Percentiles rank a stretch among this genome's conserved stretches.
phyloP scores from a whole-genome alignment of 805 yeast genomes.

The Komagataella pastoris region DNA sequence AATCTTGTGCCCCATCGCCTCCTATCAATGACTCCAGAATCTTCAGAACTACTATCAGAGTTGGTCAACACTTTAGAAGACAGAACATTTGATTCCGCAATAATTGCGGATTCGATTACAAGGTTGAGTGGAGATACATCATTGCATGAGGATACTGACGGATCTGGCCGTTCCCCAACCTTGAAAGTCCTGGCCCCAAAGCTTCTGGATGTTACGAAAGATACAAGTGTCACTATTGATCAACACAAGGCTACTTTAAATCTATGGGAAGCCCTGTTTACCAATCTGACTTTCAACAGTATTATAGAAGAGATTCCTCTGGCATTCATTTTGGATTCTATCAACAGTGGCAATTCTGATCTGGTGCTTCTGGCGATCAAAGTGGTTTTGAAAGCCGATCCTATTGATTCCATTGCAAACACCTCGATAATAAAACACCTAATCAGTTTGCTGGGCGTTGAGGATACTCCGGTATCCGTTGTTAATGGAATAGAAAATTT shows the following conservation, averaged over 20 bases:
- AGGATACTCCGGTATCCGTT: conserved; percentile 9
- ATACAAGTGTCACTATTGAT: neutral
- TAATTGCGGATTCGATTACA: neutral
- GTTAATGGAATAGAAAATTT: conserved; percentile 11
- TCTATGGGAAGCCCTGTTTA: conserved; percentile 13
- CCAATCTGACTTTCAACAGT: conserved; percentile 14
- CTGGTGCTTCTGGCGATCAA: conserved; percentile 13
- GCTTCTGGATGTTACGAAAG: neutral
- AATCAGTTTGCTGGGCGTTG: conserved; percentile 10
- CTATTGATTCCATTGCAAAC: conserved; percentile 20
- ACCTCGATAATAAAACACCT: conserved; percentile 14
- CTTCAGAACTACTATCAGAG: neutral
- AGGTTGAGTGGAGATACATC: neutral
- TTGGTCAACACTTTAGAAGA: neutral
- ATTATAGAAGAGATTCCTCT: conserved; percentile 11
- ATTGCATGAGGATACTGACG: neutral
- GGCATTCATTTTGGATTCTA: conserved; percentile 15
- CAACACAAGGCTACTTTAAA: conserved; percentile 3
- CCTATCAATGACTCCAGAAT: neutral
- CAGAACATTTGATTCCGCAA: neutral
- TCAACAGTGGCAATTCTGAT: conserved; percentile 12
- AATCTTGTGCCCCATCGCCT: neutral
- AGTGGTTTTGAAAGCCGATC: conserved; percentile 13
- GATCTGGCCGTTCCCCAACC: neutral
- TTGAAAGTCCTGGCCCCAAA: neutral